These are phyloP conservation scores for Heimioporus sp. DNA, from an alignment of 768 basidiomycete species.

Conservation along the genomic window DNA sequence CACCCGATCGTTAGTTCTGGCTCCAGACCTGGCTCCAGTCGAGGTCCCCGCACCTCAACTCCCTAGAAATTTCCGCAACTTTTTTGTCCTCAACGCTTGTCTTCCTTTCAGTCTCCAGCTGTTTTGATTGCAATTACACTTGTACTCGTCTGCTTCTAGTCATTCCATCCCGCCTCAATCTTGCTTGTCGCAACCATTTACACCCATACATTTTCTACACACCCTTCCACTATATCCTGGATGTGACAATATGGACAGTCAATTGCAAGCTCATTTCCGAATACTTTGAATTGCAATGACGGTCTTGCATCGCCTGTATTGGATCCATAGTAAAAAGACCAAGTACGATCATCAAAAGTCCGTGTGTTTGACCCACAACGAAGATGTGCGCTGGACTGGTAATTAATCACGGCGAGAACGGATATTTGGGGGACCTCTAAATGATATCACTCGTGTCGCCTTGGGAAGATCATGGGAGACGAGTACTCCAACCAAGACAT, in stretches of 20 bases:
- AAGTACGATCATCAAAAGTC: too few relatives aligned
- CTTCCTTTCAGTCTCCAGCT: background rate
- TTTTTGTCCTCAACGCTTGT: background rate
- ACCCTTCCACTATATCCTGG: conserved; percentile 13
- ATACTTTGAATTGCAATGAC: background rate
- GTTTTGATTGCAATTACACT: conserved; percentile 14
- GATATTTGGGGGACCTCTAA: background rate
- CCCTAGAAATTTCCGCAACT: conserved; percentile 17
- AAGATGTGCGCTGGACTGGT: background rate
- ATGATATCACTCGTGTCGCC: background rate
- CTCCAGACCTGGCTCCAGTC: conserved; percentile 31
- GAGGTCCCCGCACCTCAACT: conserved; percentile 24
- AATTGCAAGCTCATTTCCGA: conserved; percentile 6
- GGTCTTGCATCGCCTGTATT: too few relatives aligned
- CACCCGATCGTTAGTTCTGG: conserved; percentile 10
- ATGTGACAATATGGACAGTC: conserved; percentile 19
- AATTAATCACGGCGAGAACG: too few relatives aligned
- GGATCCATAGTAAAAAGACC: too few relatives aligned
- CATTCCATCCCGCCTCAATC: conserved; percentile 8
- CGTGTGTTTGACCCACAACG: background rate
- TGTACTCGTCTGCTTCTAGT: conserved; percentile 18
- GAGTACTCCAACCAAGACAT: too few relatives aligned
- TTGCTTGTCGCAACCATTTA: conserved; percentile 19
- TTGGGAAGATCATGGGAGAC: too few relatives aligned
- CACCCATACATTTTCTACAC: conserved; percentile 15